Evolutionary conservation across 2,329 filamentous ascomycete species (phyloP).

Genomic region (Pyricularia sp.): DNA sequence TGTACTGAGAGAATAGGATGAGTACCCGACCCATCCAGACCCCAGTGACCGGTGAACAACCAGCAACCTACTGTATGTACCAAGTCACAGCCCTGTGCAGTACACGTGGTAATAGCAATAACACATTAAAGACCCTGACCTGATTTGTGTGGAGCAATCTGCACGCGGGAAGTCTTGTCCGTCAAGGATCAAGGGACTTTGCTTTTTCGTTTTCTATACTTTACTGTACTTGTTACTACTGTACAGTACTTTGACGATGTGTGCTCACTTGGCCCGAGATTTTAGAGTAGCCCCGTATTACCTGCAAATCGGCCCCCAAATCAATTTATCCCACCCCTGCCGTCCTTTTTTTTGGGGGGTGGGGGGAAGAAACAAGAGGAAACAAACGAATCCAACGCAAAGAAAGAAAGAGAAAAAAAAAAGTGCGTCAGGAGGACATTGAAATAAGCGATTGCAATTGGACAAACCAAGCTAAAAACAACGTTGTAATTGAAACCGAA

Average conservation of each 20-base stretch:
- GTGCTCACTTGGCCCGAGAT: neutral
- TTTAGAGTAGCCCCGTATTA: neutral
- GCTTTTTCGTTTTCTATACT: neutral
- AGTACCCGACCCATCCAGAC: neutral
- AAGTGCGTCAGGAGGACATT: neutral
- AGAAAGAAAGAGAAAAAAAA: neutral
- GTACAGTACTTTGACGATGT: too few relatives aligned
- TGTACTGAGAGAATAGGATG: neutral
- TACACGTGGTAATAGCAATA: neutral
- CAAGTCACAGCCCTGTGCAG: neutral
- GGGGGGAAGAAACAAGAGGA: neutral
- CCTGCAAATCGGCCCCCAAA: neutral
- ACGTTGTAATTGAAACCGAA: neutral
- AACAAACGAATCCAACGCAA: neutral
- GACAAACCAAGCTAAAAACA: neutral
- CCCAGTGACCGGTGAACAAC: neutral
- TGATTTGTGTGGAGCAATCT: neutral
- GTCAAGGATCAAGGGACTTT: neutral
- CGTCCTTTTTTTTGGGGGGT: neutral
- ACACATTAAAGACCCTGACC: neutral
- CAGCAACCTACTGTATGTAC: neutral
- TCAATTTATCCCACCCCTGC: neutral
- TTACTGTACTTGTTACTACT: too few relatives aligned
- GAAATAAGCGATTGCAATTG: neutral
- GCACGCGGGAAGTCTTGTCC: neutral